Evolutionary conservation across 1,139 yeast genomes (phyloP).

Genomic region (Yamadazyma taylorii): DNA sequence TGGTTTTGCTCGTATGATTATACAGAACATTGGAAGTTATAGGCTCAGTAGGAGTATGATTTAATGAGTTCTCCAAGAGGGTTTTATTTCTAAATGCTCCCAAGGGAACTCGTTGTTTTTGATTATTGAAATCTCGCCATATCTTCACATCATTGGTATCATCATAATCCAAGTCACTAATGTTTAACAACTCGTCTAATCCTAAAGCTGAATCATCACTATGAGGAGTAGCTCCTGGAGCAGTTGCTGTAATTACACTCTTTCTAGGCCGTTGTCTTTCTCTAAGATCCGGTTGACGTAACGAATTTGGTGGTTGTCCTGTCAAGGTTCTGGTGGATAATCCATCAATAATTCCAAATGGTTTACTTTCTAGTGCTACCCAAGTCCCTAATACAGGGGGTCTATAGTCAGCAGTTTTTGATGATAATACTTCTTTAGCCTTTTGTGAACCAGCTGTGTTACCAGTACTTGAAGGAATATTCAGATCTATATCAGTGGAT

Average conservation of each 20-base stretch:
- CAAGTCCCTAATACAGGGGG: conserved; percentile 95
- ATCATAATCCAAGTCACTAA: conserved; percentile 84
- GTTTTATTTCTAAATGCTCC: conserved; percentile 90
- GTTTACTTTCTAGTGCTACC: conserved; percentile 76
- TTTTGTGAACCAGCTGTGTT: conserved; percentile 66
- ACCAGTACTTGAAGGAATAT: conserved; percentile 58
- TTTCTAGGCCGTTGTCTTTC: conserved; percentile 22
- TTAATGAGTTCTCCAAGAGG: conserved; percentile 31
- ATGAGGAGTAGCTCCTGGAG: conserved; percentile 25
- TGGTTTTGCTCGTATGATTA: conserved; percentile 23
- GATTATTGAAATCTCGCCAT: conserved; percentile 55
- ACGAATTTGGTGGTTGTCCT: conserved; percentile 6
- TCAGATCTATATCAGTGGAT: conserved; percentile 87
- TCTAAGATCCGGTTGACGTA: conserved; percentile 5
- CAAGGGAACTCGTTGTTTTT: conserved; percentile 68
- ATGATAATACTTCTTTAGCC: conserved; percentile 85
- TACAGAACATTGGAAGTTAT: conserved; percentile 21
- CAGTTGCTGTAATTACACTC: conserved; percentile 20
- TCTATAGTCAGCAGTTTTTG: conserved; percentile 78
- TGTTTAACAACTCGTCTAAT: conserved; percentile 81
- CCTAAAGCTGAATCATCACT: conserved; percentile 65
- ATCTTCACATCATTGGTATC: conserved; percentile 55
- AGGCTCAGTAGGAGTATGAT: conserved; percentile 22
- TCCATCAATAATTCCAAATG: conserved; percentile 94
- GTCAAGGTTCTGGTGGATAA: conserved; percentile 76